phyloP scores from a whole-genome alignment of 164 flowering plant genomes.

The Kingdonia uniflora region DNA sequence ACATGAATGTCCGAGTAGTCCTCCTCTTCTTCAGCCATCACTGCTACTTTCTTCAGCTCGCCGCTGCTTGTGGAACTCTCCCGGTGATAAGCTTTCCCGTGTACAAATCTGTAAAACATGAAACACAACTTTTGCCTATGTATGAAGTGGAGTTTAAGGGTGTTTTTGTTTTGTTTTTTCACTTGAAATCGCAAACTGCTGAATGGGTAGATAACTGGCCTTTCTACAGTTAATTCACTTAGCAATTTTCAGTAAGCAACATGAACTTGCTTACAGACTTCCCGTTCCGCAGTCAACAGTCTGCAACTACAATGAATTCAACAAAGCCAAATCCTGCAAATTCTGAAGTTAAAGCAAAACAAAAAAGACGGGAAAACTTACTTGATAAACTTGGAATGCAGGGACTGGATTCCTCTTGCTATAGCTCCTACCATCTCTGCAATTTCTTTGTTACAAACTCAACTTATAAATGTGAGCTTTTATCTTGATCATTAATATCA shows the following conservation, averaged over 20 bases:
- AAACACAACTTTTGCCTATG: neutral
- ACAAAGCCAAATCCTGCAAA: too few species aligned
- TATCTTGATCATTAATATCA: too few species aligned
- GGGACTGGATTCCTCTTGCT: slow-evolving; percentile 8
- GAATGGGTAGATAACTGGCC: too few species aligned
- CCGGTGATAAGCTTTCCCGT: slow-evolving; percentile 9
- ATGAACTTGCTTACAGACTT: neutral
- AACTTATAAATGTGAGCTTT: too few species aligned
- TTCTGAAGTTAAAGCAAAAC: neutral
- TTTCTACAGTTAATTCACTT: too few species aligned
- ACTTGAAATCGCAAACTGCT: too few species aligned
- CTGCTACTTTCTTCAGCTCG: neutral
- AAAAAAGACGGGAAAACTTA: neutral
- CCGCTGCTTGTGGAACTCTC: slow-evolving; percentile 1
- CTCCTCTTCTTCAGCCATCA: neutral
- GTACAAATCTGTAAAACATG: slow-evolving; percentile 7
- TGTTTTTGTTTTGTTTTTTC: too few species aligned
- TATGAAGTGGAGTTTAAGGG: too few species aligned
- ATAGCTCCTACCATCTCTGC: slow-evolving; percentile 11
- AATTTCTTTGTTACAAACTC: too few species aligned
- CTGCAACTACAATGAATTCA: neutral
- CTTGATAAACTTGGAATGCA: slow-evolving; percentile 7
- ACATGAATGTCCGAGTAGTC: neutral
- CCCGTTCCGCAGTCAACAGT: neutral
- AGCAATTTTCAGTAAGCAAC: too few species aligned